A percentile compares a stretch with the other conserved stretches of the same genome.
Conservation (phyloP, 257 asterid species). For the Nicotiana otophora region DNA sequence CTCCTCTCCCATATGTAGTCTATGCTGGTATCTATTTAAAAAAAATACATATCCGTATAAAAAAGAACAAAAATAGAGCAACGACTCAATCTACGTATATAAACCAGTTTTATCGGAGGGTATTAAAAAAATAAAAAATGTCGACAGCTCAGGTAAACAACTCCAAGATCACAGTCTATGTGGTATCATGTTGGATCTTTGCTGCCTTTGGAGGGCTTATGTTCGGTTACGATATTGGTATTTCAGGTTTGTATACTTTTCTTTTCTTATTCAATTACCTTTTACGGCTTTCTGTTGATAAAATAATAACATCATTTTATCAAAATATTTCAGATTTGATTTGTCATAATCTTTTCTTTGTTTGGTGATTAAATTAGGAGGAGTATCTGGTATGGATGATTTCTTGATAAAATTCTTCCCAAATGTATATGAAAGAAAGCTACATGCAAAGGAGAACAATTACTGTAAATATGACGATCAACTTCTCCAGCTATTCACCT, state of each 20-base stretch:
- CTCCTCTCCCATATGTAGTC: background rate
- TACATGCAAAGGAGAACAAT: conserved; percentile 43
- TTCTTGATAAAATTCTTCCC: conserved; percentile 71
- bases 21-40: background rate
- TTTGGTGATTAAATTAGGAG: conserved; percentile 36
- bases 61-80: background rate
- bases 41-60: no score
- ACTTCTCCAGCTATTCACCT: conserved; percentile 72
- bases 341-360: background rate
- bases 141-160: background rate
- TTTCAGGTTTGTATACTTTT: conserved; percentile 28
- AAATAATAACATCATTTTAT: no score
- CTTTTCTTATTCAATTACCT: background rate
- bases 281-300: background rate
- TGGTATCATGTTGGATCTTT: conserved; percentile 41
- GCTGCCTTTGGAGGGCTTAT: conserved; percentile 50
- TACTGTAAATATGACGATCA: conserved; percentile 82
- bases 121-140: background rate
- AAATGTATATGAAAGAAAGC: conserved; percentile 30
- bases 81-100: background rate
- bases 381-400: conserved; percentile 81
- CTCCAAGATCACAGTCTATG: conserved; percentile 31
- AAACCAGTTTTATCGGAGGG: conserved; percentile 4
- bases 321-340: background rate
- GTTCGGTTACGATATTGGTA: conserved; percentile 53